These are phyloP conservation scores for Xylaria digitata DNA, from an alignment of 2,329 filamentous ascomycete species.

Conservation along the genomic window DNA sequence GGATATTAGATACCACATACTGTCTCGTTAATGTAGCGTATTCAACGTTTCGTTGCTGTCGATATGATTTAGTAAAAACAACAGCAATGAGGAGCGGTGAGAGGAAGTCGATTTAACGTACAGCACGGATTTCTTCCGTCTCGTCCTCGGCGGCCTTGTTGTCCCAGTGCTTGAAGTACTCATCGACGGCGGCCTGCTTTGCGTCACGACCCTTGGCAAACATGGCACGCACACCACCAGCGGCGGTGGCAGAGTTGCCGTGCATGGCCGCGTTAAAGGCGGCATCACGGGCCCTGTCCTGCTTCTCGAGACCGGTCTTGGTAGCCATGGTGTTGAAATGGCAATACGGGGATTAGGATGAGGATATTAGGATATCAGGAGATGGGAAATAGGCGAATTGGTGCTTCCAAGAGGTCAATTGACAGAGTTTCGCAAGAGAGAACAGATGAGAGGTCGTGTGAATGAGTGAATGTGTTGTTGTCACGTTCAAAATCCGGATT, in stretches of 20 bases:
- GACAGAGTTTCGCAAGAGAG: neutral
- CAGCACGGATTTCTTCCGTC: conserved; percentile 84
- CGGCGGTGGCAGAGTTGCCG: conserved; percentile 73
- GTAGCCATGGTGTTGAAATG: conserved; percentile 56
- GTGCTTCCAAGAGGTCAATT: conserved; percentile 22
- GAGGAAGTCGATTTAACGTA: conserved; percentile 55
- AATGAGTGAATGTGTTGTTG: conserved; percentile 16
- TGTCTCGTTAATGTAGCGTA: conserved; percentile 95
- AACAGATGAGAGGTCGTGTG: neutral
- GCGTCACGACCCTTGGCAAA: conserved; percentile 80
- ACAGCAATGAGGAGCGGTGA: conserved; percentile 18
- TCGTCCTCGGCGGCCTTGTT: conserved; percentile 82
- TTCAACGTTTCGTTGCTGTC: conserved; percentile 80
- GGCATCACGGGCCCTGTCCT: conserved; percentile 87
- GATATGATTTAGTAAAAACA: conserved; percentile 21
- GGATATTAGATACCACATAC: conserved; percentile 62
- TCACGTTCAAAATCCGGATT: conserved; percentile 16
- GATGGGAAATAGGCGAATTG: neutral
- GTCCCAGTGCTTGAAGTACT: conserved; percentile 98
- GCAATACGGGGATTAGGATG: neutral
- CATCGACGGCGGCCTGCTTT: conserved; percentile 84
- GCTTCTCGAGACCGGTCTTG: conserved; percentile 73
- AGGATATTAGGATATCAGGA: neutral
- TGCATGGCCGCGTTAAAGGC: conserved; percentile 92
- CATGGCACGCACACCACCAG: conserved; percentile 84